Evolutionary conservation across 2,329 filamentous ascomycete genomes (phyloP).

Genomic region (Mycocentrospora acerina): DNA sequence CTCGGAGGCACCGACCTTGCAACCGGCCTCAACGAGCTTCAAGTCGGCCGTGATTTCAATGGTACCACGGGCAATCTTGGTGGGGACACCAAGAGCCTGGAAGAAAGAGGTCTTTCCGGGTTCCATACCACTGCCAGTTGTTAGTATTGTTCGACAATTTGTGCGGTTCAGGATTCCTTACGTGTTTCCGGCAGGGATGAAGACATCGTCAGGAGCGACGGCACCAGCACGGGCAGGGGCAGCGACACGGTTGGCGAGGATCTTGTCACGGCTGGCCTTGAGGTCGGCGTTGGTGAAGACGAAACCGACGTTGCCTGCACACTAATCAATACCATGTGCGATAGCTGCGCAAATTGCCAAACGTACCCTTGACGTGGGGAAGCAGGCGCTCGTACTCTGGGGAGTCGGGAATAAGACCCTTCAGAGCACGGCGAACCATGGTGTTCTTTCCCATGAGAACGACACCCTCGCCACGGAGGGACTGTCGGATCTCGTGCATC

Average conservation of each 20-base stretch:
- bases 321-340: slow-evolving; percentile 16
- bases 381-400: slow-evolving; percentile 99
- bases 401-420: slow-evolving; percentile 85
- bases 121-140: slow-evolving; percentile 75
- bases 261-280: slow-evolving; percentile 89
- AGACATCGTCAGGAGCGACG: slow-evolving; percentile 90
- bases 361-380: slow-evolving; percentile 79
- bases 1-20: slow-evolving; percentile 98
- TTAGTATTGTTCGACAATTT: slow-evolving; percentile 12
- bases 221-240: slow-evolving; percentile 98
- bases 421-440: slow-evolving; percentile 98
- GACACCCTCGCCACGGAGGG: slow-evolving; percentile 87
- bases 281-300: slow-evolving; percentile 99
- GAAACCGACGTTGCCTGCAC: slow-evolving; percentile 82
- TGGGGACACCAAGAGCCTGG: slow-evolving; percentile 99
- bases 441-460: slow-evolving; percentile 99
- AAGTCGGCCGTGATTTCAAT: slow-evolving; percentile 99
- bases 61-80: slow-evolving; percentile 99
- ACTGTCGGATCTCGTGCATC: slow-evolving; percentile 99
- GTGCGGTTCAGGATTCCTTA: slow-evolving; percentile 15
- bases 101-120: slow-evolving; percentile 99
- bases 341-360: slow-evolving; percentile 2
- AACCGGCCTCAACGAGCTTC: slow-evolving; percentile 91
- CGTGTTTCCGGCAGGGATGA: slow-evolving; percentile 95
- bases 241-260: slow-evolving; percentile 94